Conservation (phyloP, 306 rosid species). For the Cicer judaicum region DNA sequence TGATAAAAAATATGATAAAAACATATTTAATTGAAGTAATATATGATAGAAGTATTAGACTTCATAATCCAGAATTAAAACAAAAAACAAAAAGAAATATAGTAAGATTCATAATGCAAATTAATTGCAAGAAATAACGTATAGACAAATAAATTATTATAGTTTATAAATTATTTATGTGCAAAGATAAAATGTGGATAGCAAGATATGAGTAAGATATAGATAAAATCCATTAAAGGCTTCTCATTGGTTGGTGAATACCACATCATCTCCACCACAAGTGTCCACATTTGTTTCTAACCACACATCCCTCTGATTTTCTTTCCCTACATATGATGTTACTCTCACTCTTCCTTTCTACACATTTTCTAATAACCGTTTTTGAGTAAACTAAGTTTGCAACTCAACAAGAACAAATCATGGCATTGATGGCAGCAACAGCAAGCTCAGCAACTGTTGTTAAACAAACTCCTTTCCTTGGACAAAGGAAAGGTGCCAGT, state of each 20-base stretch:
- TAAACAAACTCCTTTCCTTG: constrained; percentile 77
- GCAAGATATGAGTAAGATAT: constrained; percentile 63
- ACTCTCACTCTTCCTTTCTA: not conserved
- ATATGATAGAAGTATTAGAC: no score
- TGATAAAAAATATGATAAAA: no score
- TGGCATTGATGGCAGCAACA: constrained; percentile 80
- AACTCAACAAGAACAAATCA: constrained; percentile 44
- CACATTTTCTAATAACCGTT: constrained; percentile 37
- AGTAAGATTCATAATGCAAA: no score
- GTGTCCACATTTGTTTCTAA: constrained; percentile 32
- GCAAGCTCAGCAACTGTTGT: constrained; percentile 70
- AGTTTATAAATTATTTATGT: no score
- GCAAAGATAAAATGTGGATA: constrained; percentile 76
- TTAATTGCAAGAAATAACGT: no score
- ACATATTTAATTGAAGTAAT: no score
- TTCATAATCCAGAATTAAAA: no score
- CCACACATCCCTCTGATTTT: constrained; percentile 42
- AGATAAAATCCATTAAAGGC: constrained; percentile 63
- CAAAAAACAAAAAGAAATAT: no score
- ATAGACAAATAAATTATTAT: no score
- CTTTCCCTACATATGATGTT: constrained; percentile 46
- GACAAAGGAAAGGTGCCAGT: constrained; percentile 57
- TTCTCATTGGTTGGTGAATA: constrained; percentile 65
- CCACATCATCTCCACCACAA: constrained; percentile 57
- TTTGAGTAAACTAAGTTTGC: constrained; percentile 7